Percentiles rank a stretch among this genome's conserved stretches.
phyloP scores from a whole-genome alignment of 768 basidiomycete species.

The Amanita muscaria region DNA sequence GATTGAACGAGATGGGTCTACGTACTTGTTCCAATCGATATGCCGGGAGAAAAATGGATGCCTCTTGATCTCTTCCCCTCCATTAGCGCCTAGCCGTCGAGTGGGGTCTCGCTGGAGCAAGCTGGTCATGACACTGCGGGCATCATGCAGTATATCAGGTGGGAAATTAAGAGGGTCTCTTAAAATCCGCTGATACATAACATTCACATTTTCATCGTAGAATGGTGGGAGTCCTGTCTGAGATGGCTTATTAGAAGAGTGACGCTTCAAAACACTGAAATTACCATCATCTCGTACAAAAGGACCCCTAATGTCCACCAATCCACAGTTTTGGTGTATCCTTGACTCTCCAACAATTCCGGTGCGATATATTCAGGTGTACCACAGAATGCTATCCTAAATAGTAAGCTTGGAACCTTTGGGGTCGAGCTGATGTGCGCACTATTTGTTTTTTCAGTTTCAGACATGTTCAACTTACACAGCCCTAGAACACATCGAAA shows the following conservation, averaged over 20 bases:
- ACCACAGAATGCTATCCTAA: slow-evolving; percentile 78
- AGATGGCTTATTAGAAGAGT: slow-evolving; percentile 11
- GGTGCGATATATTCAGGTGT: slow-evolving; percentile 99
- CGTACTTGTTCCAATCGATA: slow-evolving; percentile 82
- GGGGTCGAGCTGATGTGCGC: not conserved
- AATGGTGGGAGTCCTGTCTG: slow-evolving; percentile 97
- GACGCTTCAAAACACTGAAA: slow-evolving; percentile 12
- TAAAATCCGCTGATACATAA: slow-evolving; percentile 95
- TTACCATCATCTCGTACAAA: slow-evolving; percentile 92
- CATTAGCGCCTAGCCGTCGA: slow-evolving; percentile 81
- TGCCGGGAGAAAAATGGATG: slow-evolving; percentile 94
- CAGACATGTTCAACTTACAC: slow-evolving; percentile 95
- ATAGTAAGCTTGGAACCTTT: not conserved
- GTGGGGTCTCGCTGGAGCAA: slow-evolving; percentile 85
- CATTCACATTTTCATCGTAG: slow-evolving; percentile 98
- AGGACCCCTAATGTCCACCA: slow-evolving; percentile 99
- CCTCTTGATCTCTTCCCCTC: slow-evolving; percentile 91
- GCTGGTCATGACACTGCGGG: slow-evolving; percentile 80
- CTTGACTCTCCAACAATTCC: slow-evolving; percentile 91
- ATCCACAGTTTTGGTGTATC: slow-evolving; percentile 97
- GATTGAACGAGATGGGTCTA: not conserved
- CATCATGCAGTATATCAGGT: slow-evolving; percentile 80
- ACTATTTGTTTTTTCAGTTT: slow-evolving; percentile 97
- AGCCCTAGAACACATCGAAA: slow-evolving; percentile 39
- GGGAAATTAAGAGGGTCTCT: slow-evolving; percentile 91